Conservation (phyloP, 2,329 filamentous ascomycete genomes). For the Colletotrichum noveboracense region DNA sequence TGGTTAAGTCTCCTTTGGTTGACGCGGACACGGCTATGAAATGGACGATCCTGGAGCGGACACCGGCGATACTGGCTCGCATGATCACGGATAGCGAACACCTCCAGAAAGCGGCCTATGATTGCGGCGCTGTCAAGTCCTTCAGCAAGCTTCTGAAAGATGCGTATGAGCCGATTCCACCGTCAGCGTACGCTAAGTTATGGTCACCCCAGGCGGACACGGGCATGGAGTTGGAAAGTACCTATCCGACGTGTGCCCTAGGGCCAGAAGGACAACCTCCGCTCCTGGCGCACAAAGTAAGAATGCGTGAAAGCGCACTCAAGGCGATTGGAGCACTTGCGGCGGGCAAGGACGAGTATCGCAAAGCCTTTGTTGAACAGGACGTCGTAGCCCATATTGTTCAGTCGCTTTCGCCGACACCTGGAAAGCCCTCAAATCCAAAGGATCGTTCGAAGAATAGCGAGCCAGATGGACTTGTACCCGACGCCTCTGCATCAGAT, state of each 20-base stretch:
- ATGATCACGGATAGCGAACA: slow-evolving; percentile 79
- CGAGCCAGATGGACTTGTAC: slow-evolving; percentile 35
- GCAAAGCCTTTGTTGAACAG: slow-evolving; percentile 81
- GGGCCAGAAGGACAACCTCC: slow-evolving; percentile 67
- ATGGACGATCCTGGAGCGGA: slow-evolving; percentile 68
- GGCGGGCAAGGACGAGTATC: slow-evolving; percentile 81
- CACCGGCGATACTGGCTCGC: slow-evolving; percentile 77
- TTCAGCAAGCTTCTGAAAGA: slow-evolving; percentile 55
- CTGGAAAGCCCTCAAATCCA: slow-evolving; percentile 50
- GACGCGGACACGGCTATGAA: slow-evolving; percentile 43
- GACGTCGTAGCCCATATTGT: slow-evolving; percentile 84
- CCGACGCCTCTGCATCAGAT: slow-evolving; percentile 30
- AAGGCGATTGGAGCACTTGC: slow-evolving; percentile 83
- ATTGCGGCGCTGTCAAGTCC: slow-evolving; percentile 57
- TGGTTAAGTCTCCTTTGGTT: slow-evolving; percentile 28
- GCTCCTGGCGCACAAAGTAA: slow-evolving; percentile 71
- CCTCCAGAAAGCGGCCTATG: slow-evolving; percentile 82
- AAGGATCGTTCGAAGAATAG: slow-evolving; percentile 47
- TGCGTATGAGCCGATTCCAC: slow-evolving; percentile 52
- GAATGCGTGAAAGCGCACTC: slow-evolving; percentile 76
- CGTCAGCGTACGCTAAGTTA: slow-evolving; percentile 32
- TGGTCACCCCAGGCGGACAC: slow-evolving; percentile 45
- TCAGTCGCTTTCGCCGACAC: slow-evolving; percentile 72
- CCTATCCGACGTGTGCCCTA: slow-evolving; percentile 50
- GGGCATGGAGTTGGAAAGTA: slow-evolving; percentile 36